Percentiles rank a stretch among this genome's conserved stretches.
phyloP scores from a whole-genome alignment of 805 yeast species.

The Debaryomyces prosopidis region DNA sequence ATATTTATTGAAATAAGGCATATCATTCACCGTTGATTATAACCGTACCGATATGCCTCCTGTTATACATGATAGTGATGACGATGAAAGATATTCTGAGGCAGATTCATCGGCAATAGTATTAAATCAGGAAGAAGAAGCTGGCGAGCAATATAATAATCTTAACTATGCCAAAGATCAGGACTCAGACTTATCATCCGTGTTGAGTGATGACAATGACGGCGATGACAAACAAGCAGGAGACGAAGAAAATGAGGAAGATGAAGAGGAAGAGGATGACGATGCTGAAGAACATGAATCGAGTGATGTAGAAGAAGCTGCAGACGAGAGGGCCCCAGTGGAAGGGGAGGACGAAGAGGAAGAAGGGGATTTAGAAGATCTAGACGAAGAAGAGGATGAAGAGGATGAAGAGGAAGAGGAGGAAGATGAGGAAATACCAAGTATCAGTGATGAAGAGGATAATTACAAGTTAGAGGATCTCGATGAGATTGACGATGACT shows the following conservation, averaged over 20 bases:
- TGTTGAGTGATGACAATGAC: constrained; percentile 9
- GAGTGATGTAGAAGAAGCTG: constrained; percentile 9
- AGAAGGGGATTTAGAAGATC: constrained; percentile 19
- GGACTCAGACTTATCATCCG: constrained; percentile 11
- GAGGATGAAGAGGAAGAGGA: constrained; percentile 24
- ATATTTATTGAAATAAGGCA: too few species aligned
- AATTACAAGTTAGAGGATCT: constrained; percentile 32
- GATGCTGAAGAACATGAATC: constrained; percentile 6
- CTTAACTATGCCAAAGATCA: constrained; percentile 3
- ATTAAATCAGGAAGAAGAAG: constrained; percentile 14
- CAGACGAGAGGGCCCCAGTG: constrained; percentile 7
- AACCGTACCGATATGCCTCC: constrained; percentile 8
- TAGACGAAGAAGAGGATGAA: constrained; percentile 14
- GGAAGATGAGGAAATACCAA: constrained; percentile 22
- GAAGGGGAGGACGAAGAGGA: constrained; percentile 12
- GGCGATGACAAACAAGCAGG: constrained; percentile 6
- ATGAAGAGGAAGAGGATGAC: constrained; percentile 8
- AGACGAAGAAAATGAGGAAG: constrained; percentile 10
- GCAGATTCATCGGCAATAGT: constrained; percentile 7
- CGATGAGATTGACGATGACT: constrained; percentile 38
- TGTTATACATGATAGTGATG: constrained; percentile 13
- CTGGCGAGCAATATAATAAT: constrained; percentile 4
- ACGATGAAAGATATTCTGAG: constrained; percentile 8
- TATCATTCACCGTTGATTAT: too few species aligned
- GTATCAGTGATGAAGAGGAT: constrained; percentile 31